Base-by-base conservation (phyloP, 176 grass and related monocot species). In the Themeda triandra region DNA sequence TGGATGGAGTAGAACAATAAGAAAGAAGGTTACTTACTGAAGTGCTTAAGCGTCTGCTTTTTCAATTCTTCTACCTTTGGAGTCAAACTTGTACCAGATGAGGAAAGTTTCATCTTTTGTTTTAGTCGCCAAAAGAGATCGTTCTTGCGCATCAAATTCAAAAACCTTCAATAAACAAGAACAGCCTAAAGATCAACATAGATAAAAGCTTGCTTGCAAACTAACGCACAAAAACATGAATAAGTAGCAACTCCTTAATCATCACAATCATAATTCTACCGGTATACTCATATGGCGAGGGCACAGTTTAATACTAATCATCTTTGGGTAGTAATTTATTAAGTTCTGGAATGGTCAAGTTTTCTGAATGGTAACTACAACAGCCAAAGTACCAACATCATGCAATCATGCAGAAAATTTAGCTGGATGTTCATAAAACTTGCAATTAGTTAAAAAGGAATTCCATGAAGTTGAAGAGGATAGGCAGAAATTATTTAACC, bases 11-110 rank as follows among this genome's bases (percentile, higher is more conserved):
- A 29, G 33, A 80, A 40, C 73, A 78, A n/a, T 79, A 81, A 11
- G 24, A 77, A 80, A 69, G 69, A 75, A 10, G 83, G 80, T 56
- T 82, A 59, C 88, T 89, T 95, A 98, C 96, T 65, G 80, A 98
- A 95, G 54, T 95, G 91, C 67, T 76, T 73, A 39, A 74, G 42
- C 62, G 95, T 46, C 42, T 87, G 88, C 58, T 66, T 75, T 76
- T 69, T 82, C 83, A 98, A 85, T 87, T 90, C 88, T 27, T 90
- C 18, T 68, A 98, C 81, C 85, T 98, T 95, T 31, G 81, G 83
- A 86, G 77, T 83, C 40, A 74, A 71, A 32, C 93, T 85, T 40
- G 80, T 75, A 32, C 93, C 89, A 70, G 87, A 90, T 21, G 92
- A 91, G 63, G 79, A 28, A 67, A 42, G 39, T 68, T 85, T 66